phyloP scores from a whole-genome alignment of 306 rosid species.

The Cucurbita argyrosperma region DNA sequence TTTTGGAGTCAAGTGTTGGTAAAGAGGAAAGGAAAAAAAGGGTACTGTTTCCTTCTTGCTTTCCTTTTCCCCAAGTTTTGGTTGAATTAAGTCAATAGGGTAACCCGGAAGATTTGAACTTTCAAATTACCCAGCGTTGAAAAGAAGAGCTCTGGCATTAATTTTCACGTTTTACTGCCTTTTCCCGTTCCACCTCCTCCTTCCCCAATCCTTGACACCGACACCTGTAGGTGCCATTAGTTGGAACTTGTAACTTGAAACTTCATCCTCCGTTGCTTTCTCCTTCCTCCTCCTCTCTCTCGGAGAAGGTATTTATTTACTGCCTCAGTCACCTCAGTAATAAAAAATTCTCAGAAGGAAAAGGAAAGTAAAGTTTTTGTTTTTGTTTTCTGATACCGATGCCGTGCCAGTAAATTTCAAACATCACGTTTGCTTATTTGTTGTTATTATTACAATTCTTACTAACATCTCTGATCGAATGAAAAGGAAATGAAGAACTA shows the following conservation, averaged over 20 bases:
- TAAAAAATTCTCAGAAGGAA: conserved; percentile 1
- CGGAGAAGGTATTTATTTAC: neutral
- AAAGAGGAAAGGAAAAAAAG: neutral
- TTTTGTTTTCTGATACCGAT: neutral
- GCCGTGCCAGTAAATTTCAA: conserved; percentile 4
- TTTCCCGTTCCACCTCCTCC: neutral
- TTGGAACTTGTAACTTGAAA: conserved; percentile 5
- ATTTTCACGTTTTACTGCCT: neutral
- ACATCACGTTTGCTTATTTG: neutral
- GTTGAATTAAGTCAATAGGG: neutral
- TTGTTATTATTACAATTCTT: neutral
- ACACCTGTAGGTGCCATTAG: conserved; percentile 5
- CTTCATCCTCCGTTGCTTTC: neutral
- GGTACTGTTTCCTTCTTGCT: neutral
- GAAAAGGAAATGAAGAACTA: neutral
- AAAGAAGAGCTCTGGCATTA: neutral
- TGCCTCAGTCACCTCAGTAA: conserved; percentile 1
- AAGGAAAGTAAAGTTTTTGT: neutral
- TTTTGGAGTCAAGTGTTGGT: neutral
- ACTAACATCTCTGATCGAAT: neutral
- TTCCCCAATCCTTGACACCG: conserved; percentile 6
- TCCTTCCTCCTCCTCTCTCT: neutral
- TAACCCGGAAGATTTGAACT: neutral
- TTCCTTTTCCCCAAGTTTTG: neutral
- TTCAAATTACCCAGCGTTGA: neutral